Evolutionary conservation across 768 basidiomycete genomes (phyloP), one percentile per base, ranked within the genome.

Genomic region (Asterophora lycoperdoides): DNA sequence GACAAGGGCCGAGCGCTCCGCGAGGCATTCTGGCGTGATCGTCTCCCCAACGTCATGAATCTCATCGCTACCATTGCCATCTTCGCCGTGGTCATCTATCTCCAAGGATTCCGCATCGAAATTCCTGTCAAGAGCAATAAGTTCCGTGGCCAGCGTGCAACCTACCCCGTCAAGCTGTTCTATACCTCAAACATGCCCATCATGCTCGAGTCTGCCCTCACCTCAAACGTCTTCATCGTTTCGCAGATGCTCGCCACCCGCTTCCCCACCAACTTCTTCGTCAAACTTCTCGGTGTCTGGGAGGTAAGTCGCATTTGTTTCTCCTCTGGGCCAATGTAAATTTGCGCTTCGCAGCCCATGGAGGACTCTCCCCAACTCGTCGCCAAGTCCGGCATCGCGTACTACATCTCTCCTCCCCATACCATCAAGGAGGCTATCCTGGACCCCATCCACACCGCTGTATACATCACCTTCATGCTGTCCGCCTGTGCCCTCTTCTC

Each of bases 111-210:
- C 89, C 79, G 95, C 52, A 89, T 98, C 54, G 95, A 98, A 66
- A 97, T 98, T 64, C 95, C 94, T 7, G 91, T 98, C 65, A 98
- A 98, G 80, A 88, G 84, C 73, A 93, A 90, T 76, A 81, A 83
- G 56, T 92, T 93, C 84, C 80, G 93, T 49, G 96, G 96, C n/a
- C 93, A 97, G 67, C 80, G 94, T 26, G 94, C 91, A 35, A 80
- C 82, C 11, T 98, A 97, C 75, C 96, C 96, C 44, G 80, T 99
- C 74, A 98, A 98, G 73, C 82, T 98, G 32, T 98, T 99, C 75
- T 99, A 98, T 72, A 98, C 96, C 13, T 87, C 83, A 37, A 99
- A 98, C 75, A 99, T 97, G 95, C 95, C 95, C 49, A 98, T 99
- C 76, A 99, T 99, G 95, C 81, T 98, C 52, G 90, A 98, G 72